Evolutionary conservation across 2,329 filamentous ascomycete genomes (phyloP).

Genomic region (Neoarthrinium moseri): DNA sequence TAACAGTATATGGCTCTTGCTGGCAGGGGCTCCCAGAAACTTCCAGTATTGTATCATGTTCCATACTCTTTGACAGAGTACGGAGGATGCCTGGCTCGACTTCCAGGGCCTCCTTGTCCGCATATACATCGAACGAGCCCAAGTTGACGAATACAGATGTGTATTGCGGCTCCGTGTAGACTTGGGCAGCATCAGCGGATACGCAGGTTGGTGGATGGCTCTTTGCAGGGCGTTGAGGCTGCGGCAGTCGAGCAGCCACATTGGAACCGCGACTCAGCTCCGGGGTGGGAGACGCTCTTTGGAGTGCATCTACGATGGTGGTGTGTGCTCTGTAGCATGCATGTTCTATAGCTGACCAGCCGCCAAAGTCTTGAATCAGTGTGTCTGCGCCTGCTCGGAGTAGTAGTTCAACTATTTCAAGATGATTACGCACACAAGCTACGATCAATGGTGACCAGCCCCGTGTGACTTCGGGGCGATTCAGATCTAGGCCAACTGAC

Average conservation of each 20-base stretch:
- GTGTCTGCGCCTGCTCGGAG: slow-evolving; percentile 6
- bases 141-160: slow-evolving; percentile 10
- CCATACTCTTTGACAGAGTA: neutral
- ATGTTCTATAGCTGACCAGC: slow-evolving; percentile 13
- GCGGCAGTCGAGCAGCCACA: no score
- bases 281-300: neutral
- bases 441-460: slow-evolving; percentile 10
- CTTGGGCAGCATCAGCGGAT: neutral
- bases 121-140: slow-evolving; percentile 9
- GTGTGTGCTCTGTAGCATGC: slow-evolving; percentile 12
- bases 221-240: no score
- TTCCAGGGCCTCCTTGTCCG: neutral
- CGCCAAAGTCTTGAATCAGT: slow-evolving; percentile 2
- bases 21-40: slow-evolving; percentile 2
- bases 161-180: neutral
- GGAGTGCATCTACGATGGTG: slow-evolving; percentile 5
- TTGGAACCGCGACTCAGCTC: no score
- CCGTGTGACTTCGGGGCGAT: neutral
- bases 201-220: no score
- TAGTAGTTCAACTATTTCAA: slow-evolving; percentile 7
- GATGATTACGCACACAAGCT: slow-evolving; percentile 9
- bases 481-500: neutral
- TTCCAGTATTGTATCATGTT: slow-evolving; percentile 2
- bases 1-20: slow-evolving; percentile 3
- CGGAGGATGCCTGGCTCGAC: neutral